Base-by-base conservation (phyloP, 2,329 filamentous ascomycete genomes). In the Botryotinia convoluta region DNA sequence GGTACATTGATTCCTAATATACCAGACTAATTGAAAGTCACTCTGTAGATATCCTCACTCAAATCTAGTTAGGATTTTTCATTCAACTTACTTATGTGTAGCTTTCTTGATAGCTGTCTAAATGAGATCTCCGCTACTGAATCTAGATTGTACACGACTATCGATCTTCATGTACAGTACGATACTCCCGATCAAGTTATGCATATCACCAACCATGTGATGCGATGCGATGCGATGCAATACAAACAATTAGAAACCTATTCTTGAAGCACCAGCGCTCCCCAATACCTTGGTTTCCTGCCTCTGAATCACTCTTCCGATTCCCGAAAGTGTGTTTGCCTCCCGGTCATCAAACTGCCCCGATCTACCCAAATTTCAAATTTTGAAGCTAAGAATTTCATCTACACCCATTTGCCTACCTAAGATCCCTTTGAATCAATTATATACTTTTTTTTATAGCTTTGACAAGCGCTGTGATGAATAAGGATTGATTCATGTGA, bases 391-490 rank as follows among this genome's bases (percentile, higher is more conserved):
- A 67, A 67, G 63, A 45, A 54, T 20, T 29, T n/a, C 26, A 29
- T 20, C 22, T 44, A 44, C 14, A 26, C 14, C 26, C 22, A 20
- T 63, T 63, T n/a, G 22, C 12, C 18, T 26, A 51, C 48, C 10
- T 14, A n/a, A 54, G 48, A n/a, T 67, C 45, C 48, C 45, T 67
- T 29, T 26, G 64, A 12, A 29, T 51, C 64, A 54, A 54, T 18
- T 39, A 67, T 54, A 29, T 54, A 67, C 64, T n/a, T 51, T 67
- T 67, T 48, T 67, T 44, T 22, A 22, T 57, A 62, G 64, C 44
- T n/a, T 67, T 67, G 63, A 51, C 63, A 67, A 51, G 64, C 45
- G 45, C 64, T 51, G 32, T 29, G 63, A 65, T 65, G 20, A 22
- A 45, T 35, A 35, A 61, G 22, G 32, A 61, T 39, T 61, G 59